phyloP scores from a whole-genome alignment of 768 basidiomycete genomes.

The Paxillus rubicundulus region DNA sequence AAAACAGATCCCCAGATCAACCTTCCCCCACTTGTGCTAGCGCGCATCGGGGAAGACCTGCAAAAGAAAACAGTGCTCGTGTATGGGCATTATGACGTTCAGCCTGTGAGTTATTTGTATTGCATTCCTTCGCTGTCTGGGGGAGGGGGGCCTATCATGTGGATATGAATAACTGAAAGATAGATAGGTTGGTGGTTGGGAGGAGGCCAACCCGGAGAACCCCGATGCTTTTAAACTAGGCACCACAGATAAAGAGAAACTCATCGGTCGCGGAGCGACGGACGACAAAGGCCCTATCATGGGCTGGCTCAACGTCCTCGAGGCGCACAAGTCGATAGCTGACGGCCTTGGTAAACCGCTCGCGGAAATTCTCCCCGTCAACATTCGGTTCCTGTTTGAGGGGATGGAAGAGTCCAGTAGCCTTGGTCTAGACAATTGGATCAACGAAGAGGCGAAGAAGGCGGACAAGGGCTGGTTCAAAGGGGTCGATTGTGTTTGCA shows the following conservation, averaged over 20 bases:
- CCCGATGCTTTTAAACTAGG: conserved; percentile 75
- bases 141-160: background rate
- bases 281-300: conserved; percentile 91
- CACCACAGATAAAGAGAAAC: conserved; percentile 41
- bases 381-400: conserved; percentile 85
- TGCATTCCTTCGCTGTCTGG: background rate
- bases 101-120: conserved; percentile 54
- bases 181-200: background rate
- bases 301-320: conserved; percentile 87
- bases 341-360: conserved; percentile 36
- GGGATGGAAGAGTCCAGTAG: conserved; percentile 93
- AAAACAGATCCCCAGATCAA: background rate
- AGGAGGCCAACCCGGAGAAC: background rate
- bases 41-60: background rate
- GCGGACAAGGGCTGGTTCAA: conserved; percentile 68
- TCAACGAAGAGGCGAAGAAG: conserved; percentile 61
- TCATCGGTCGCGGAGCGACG: conserved; percentile 80
- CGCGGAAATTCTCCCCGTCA: conserved; percentile 75
- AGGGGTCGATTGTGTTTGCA: conserved; percentile 85
- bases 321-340: conserved; percentile 53
- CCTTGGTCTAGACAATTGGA: conserved; percentile 82
- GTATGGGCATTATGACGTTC: conserved; percentile 91
- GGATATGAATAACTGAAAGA: too few species aligned
- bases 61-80: conserved; percentile 74
- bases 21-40: background rate